Evolutionary conservation across 140 eudicot genomes (phyloP).

Genomic region (Anethum foeniculum): DNA sequence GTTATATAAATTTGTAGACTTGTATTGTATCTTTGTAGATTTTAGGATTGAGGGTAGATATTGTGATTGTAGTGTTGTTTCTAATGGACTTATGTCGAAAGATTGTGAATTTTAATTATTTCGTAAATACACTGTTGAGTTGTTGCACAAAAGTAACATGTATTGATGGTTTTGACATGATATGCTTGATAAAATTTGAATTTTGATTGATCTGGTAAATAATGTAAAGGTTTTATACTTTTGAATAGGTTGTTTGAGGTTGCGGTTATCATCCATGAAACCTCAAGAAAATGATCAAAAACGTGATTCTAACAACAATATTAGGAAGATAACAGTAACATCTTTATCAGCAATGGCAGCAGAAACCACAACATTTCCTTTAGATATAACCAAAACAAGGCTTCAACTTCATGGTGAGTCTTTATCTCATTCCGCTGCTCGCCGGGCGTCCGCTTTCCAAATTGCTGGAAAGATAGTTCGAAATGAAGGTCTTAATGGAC

Average conservation of each 20-base stretch:
- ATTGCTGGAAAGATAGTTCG: constrained; percentile 40
- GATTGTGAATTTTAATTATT: not conserved
- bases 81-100: not conserved
- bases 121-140: not conserved
- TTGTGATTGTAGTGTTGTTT: not conserved
- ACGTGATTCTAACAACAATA: not conserved
- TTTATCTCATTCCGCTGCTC: constrained; percentile 21
- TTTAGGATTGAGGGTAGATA: not conserved
- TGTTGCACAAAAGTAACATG: not conserved
- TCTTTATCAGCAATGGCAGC: constrained; percentile 79
- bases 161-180: not conserved
- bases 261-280: constrained; percentile 12
- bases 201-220: not conserved
- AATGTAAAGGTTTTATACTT: not conserved
- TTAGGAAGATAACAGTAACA: constrained; percentile 45
- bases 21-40: not conserved
- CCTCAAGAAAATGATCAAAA: constrained; percentile 8
- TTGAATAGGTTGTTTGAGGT: not conserved
- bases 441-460: constrained; percentile 36
- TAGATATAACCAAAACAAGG: constrained; percentile 79
- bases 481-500: constrained; percentile 54
- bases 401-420: constrained; percentile 66
- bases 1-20: not conserved
- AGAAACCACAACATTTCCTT: constrained; percentile 80
- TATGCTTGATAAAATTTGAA: not conserved